A percentile compares a stretch with the other conserved stretches of the same genome.
Conservation (phyloP, 495 filamentous ascomycete genomes). For the Ramalina peruviana region DNA sequence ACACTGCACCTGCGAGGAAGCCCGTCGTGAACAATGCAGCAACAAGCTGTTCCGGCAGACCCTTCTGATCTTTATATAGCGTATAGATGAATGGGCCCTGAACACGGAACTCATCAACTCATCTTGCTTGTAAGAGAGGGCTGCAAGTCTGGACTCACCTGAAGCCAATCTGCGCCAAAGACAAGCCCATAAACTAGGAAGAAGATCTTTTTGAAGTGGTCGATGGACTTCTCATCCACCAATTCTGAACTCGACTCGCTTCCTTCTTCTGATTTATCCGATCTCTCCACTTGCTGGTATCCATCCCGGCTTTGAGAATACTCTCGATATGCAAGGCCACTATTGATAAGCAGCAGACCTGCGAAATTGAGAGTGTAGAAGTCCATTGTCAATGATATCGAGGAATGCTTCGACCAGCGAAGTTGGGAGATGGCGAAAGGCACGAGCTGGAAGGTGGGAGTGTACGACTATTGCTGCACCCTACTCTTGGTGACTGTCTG, state of each 20-base stretch:
- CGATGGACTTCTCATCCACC: background rate
- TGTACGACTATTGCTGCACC: too few species aligned
- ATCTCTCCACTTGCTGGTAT: background rate
- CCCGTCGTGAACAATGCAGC: slow-evolving; percentile 37
- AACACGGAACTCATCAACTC: background rate
- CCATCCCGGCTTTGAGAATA: background rate
- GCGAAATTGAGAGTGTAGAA: background rate
- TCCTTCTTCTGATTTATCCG: background rate
- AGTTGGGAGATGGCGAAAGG: too few species aligned
- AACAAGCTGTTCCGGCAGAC: slow-evolving; percentile 29
- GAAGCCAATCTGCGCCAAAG: slow-evolving; percentile 41
- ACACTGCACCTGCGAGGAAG: slow-evolving; percentile 35
- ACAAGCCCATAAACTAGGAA: slow-evolving; percentile 33
- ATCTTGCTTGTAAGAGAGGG: background rate
- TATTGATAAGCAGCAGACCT: background rate
- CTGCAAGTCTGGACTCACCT: slow-evolving; percentile 9
- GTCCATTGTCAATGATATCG: background rate
- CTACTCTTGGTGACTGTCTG: too few species aligned
- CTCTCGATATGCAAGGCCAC: background rate
- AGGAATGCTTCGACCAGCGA: too few species aligned
- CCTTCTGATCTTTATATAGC: slow-evolving; percentile 38
- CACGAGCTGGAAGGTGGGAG: too few species aligned
- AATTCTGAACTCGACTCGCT: background rate
- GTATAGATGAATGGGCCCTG: slow-evolving; percentile 38
- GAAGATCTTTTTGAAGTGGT: slow-evolving; percentile 24